Evolutionary conservation across 2,329 filamentous ascomycete genomes (phyloP), one percentile per base, ranked within the genome.

Genomic region (Cladosporium oxysporum): DNA sequence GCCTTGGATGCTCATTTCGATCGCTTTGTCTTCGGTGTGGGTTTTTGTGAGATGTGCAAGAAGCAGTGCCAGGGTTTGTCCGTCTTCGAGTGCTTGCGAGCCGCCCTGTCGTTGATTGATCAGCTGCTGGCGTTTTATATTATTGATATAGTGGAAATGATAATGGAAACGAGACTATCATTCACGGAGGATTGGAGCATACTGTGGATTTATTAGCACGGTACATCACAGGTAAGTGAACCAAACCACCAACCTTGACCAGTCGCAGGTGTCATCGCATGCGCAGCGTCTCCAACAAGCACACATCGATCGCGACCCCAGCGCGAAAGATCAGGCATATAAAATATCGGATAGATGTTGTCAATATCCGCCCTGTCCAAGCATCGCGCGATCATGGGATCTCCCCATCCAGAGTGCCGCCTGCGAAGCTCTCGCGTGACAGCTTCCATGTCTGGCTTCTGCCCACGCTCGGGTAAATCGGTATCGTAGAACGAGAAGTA

Each of bases 391-490:
- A 76, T 49, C 4, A 80, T 73, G 0, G 82, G 80, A 49, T 83
- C 79, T 11, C 75, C 75, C 82, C 83, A 85, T n/a, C 73, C 60
- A 2, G 70, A 69, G 66, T 85, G 81, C 3, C 83, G 76, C 28
- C 74, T 64, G 5, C 74, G 74, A 12, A 85, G 72, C 44, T 81
- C 77, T n/a, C 66, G 65, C 18, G 74, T 73, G 29, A 82, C 37
- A 35, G 33, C 64, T 64, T 66, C 44, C 33, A 62, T 31, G 28
- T 68, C 68, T 26, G 64, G 29, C 7, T 35, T 21, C 29, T 57
- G 41, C 1, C 58, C 31, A 4, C 61, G 61, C 21, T 26, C 35
- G 21, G 67, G 67, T 11, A 64, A 23, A 4, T 60, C 55, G 18
- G 58, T 58, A 5, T 64, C 49, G 23, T 63, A 67, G 21, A 67